Evolutionary conservation across 352 stramenopile genomes (phyloP).

Genomic region (Pythium rishiriense): DNA sequence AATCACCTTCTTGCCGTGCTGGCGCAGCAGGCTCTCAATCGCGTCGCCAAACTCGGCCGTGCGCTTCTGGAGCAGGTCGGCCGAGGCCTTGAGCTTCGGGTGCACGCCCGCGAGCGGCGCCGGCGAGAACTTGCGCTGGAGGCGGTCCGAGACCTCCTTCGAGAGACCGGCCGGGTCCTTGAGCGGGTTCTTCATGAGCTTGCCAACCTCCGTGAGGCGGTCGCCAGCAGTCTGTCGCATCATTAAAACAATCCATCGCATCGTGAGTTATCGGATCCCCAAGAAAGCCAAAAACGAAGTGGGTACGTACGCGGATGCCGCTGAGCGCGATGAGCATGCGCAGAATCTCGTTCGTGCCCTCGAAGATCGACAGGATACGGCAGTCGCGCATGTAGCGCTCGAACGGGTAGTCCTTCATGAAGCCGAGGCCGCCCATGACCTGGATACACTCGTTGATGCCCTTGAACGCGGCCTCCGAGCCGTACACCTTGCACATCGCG

Average conservation of each 20-base stretch:
- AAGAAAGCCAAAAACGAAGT: no score
- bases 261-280: not conserved
- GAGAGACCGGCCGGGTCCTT: slow-evolving; percentile 64
- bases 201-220: slow-evolving; percentile 71
- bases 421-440: slow-evolving; percentile 87
- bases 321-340: slow-evolving; percentile 91
- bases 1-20: slow-evolving; percentile 88
- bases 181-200: slow-evolving; percentile 83
- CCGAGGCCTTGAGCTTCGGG: slow-evolving; percentile 53
- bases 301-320: slow-evolving; percentile 69
- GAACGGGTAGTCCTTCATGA: slow-evolving; percentile 92
- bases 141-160: slow-evolving; percentile 76
- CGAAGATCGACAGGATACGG: slow-evolving; percentile 91
- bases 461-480: slow-evolving; percentile 78
- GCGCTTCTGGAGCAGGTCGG: slow-evolving; percentile 63
- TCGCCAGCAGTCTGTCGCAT: slow-evolving; percentile 65
- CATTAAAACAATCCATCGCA: slow-evolving; percentile 6
- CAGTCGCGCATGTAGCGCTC: slow-evolving; percentile 91
- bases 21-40: slow-evolving; percentile 74
- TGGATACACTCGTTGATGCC: slow-evolving; percentile 90
- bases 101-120: slow-evolving; percentile 70
- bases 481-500: slow-evolving; percentile 89
- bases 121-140: slow-evolving; percentile 82
- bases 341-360: slow-evolving; percentile 92
- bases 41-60: slow-evolving; percentile 78